A percentile compares a stretch with the other conserved stretches of the same genome.
phyloP scores from a whole-genome alignment of 1,139 yeast genomes.

The Candida sanyaensis region DNA sequence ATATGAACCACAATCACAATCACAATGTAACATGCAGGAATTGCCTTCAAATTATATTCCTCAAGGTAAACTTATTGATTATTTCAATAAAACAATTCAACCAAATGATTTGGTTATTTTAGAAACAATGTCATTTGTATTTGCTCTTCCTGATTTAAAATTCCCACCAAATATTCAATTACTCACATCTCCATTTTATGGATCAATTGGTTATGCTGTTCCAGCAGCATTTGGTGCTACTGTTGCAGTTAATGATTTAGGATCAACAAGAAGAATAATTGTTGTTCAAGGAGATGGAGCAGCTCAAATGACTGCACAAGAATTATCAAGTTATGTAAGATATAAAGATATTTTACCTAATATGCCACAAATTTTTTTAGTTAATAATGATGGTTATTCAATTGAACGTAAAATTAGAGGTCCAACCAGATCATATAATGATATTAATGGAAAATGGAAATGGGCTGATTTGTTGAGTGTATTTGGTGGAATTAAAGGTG shows the following conservation, averaged over 20 bases:
- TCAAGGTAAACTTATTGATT: slow-evolving; percentile 31
- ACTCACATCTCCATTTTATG: slow-evolving; percentile 69
- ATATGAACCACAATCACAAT: slow-evolving; percentile 4
- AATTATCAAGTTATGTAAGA: slow-evolving; percentile 68
- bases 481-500: slow-evolving; percentile 59
- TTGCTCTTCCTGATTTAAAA: slow-evolving; percentile 63
- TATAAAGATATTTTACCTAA: slow-evolving; percentile 42
- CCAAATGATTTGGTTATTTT: slow-evolving; percentile 67
- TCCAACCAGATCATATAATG: slow-evolving; percentile 73
- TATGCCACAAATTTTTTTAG: slow-evolving; percentile 60
- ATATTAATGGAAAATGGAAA: slow-evolving; percentile 75
- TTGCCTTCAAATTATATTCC: slow-evolving; percentile 20
- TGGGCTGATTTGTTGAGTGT: slow-evolving; percentile 67
- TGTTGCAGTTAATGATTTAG: slow-evolving; percentile 62
- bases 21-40: background rate
- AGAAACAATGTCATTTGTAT: slow-evolving; percentile 81
- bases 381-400: slow-evolving; percentile 85
- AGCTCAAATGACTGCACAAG: slow-evolving; percentile 89
- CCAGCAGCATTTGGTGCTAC: slow-evolving; percentile 85
- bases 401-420: slow-evolving; percentile 86
- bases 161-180: slow-evolving; percentile 54
- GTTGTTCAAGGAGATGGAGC: slow-evolving; percentile 89
- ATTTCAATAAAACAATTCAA: slow-evolving; percentile 38
- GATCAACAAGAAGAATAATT: slow-evolving; percentile 54
- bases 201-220: slow-evolving; percentile 84